These are phyloP conservation scores for Saccharomycopsis phalli DNA, from an alignment of 1,139 yeast species.

Conservation along the genomic window DNA sequence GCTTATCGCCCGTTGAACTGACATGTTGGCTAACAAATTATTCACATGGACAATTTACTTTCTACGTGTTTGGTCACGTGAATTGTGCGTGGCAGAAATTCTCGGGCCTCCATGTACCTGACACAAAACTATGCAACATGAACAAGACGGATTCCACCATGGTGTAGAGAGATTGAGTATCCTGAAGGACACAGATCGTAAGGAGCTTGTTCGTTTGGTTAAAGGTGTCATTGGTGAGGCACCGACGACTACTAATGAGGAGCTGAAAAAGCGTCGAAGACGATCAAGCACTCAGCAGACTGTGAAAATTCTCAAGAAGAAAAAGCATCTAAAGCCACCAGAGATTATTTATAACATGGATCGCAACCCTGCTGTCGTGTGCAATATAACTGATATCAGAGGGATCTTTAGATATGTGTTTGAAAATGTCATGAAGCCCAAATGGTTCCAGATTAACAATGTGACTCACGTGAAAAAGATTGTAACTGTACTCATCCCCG, in stretches of 20 bases:
- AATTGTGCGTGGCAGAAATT: constrained; percentile 1
- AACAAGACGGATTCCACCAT: constrained; percentile 13
- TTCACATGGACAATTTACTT: too few species aligned
- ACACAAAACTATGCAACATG: background rate
- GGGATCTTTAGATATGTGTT: constrained; percentile 43
- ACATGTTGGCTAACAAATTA: too few species aligned
- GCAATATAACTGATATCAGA: constrained; percentile 39
- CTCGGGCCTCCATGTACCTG: too few species aligned
- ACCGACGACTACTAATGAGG: constrained; percentile 19
- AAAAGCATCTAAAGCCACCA: constrained; percentile 32
- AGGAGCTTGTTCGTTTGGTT: constrained; percentile 13
- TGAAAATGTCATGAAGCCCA: constrained; percentile 32
- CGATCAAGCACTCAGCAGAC: constrained; percentile 28
- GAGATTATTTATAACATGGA: constrained; percentile 23
- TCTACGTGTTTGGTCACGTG: too few species aligned
- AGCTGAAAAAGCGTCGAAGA: constrained; percentile 25
- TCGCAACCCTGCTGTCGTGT: constrained; percentile 24
- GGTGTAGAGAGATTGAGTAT: constrained; percentile 27
- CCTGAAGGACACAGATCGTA: constrained; percentile 21
- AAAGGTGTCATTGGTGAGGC: constrained; percentile 5
- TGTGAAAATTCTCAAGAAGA: constrained; percentile 30
- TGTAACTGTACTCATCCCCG: constrained; percentile 60
- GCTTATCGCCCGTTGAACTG: constrained; percentile 42
- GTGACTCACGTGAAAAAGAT: constrained; percentile 39
- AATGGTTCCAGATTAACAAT: constrained; percentile 37